These are phyloP conservation scores for Mollisiaceae sp. DNA, from an alignment of 2,329 filamentous ascomycete genomes.

Conservation along the genomic window DNA sequence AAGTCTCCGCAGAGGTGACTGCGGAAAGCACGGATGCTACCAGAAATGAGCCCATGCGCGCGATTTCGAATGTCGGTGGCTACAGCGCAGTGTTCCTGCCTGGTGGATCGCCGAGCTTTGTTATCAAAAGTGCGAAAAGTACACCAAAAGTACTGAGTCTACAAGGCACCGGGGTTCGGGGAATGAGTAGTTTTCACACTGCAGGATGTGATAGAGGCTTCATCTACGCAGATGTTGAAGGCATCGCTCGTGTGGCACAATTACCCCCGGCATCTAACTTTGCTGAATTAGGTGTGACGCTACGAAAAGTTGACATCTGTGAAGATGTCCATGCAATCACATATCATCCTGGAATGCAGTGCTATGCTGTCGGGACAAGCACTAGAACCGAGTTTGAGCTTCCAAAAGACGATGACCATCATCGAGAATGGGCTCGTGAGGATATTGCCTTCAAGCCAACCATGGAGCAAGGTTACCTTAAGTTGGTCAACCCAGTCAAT, in stretches of 20 bases:
- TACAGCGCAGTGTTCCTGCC: constrained; percentile 84
- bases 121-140: constrained; percentile 82
- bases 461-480: constrained; percentile 73
- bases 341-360: constrained; percentile 75
- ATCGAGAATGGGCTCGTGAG: constrained; percentile 78
- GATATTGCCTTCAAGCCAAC: constrained; percentile 66
- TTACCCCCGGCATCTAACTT: constrained; percentile 71
- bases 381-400: constrained; percentile 75
- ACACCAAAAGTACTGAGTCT: constrained; percentile 76
- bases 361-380: constrained; percentile 79
- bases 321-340: constrained; percentile 74
- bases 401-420: constrained; percentile 84
- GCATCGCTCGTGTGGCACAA: constrained; percentile 75
- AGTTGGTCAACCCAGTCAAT: constrained; percentile 77
- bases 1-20: constrained; percentile 53
- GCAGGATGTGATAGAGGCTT: constrained; percentile 81
- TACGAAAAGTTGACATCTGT: constrained; percentile 72
- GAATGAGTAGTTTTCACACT: constrained; percentile 78
- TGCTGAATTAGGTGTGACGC: constrained; percentile 75
- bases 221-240: constrained; percentile 76
- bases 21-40: constrained; percentile 53
- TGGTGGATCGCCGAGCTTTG: constrained; percentile 78
- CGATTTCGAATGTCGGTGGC: constrained; percentile 68
- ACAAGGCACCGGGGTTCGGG: constrained; percentile 69
- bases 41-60: constrained; percentile 50